Conservation (phyloP, 2,329 filamentous ascomycete species). For the Verticillium isaacii region DNA sequence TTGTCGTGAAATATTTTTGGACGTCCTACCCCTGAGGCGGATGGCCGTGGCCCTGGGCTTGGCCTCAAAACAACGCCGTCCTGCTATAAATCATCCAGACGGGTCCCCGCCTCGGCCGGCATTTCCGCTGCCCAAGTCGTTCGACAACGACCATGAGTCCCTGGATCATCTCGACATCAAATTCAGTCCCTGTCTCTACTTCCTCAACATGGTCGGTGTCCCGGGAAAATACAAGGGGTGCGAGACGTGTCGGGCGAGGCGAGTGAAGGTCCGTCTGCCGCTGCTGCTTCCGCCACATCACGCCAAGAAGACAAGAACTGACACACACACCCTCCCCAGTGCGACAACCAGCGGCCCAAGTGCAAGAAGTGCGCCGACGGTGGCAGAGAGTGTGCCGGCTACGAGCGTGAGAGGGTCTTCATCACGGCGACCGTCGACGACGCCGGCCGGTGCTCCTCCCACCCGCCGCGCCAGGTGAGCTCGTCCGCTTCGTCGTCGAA, state of each 20-base stretch:
- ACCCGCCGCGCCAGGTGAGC: constrained; percentile 42
- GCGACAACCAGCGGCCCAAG: constrained; percentile 55
- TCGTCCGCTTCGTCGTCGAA: constrained; percentile 25
- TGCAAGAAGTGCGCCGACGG: constrained; percentile 57
- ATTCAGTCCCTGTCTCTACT: neutral
- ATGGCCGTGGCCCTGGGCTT: neutral
- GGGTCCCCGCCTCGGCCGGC: neutral
- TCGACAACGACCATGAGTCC: neutral
- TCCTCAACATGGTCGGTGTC: constrained; percentile 50
- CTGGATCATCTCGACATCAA: neutral
- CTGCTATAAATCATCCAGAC: neutral
- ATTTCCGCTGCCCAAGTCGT: neutral
- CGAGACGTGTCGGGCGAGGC: constrained; percentile 54
- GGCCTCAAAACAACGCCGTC: neutral
- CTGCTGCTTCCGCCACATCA: neutral
- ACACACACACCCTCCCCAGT: constrained; percentile 30
- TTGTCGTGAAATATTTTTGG: neutral
- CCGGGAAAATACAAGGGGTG: constrained; percentile 61
- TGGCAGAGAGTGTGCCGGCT: constrained; percentile 55
- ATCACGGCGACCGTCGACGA: constrained; percentile 55
- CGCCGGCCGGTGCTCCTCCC: constrained; percentile 51
- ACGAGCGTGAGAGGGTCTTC: constrained; percentile 59
- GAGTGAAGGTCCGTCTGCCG: constrained; percentile 48
- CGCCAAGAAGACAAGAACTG: too few species aligned
- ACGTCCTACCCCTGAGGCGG: neutral